These are phyloP conservation scores for Alternaria alternata DNA, from an alignment of 2,329 filamentous ascomycete genomes.

Conservation along the genomic window DNA sequence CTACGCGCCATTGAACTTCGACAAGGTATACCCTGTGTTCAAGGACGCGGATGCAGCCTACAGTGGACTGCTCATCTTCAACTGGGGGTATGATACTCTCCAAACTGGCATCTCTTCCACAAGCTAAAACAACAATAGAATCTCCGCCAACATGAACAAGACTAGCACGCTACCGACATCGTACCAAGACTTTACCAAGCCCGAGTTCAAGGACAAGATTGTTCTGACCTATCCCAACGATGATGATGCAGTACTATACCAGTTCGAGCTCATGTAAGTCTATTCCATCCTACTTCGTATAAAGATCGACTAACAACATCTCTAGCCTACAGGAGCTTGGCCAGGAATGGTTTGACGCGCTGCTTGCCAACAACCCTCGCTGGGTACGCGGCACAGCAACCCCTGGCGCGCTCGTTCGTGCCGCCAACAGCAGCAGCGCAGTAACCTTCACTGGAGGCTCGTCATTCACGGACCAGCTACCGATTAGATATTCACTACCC, in stretches of 20 bases:
- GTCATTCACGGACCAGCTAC: not conserved
- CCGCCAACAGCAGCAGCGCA: constrained; percentile 31
- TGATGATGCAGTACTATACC: constrained; percentile 64
- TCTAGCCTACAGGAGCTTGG: constrained; percentile 51
- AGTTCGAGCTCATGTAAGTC: constrained; percentile 57
- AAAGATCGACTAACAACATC: not conserved
- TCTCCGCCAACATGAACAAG: constrained; percentile 51
- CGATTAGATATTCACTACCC: constrained; percentile 33
- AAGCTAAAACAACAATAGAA: constrained; percentile 25
- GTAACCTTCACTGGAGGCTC: constrained; percentile 27
- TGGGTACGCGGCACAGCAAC: constrained; percentile 64
- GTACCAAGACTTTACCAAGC: constrained; percentile 57
- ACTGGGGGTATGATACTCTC: constrained; percentile 26
- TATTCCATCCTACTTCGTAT: not conserved
- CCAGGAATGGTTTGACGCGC: constrained; percentile 57
- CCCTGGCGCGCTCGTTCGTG: constrained; percentile 48
- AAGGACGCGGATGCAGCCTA: constrained; percentile 57
- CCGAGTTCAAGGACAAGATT: constrained; percentile 56
- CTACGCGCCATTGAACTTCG: constrained; percentile 60
- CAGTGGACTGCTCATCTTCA: constrained; percentile 52
- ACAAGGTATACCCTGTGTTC: constrained; percentile 53
- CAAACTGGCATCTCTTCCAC: not conserved
- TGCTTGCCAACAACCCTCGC: constrained; percentile 59
- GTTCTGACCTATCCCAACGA: constrained; percentile 65
- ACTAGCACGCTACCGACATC: constrained; percentile 43